Evolutionary conservation across 768 basidiomycete genomes (phyloP), one percentile per base, ranked within the genome.

Genomic region (Auricularia cornea): DNA sequence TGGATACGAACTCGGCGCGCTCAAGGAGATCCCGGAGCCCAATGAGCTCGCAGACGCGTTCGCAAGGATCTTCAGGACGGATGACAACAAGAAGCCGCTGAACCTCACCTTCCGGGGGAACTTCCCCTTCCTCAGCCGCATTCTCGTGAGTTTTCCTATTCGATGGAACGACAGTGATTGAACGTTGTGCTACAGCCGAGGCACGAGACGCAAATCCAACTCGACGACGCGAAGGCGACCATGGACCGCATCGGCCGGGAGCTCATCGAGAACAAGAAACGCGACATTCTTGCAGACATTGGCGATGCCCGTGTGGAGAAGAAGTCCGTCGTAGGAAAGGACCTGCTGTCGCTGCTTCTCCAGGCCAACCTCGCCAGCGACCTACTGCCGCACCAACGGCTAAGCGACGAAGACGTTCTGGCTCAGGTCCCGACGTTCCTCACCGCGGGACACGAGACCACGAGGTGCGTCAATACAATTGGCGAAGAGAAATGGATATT

Each of bases 351-450:
- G 30, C 52, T 72, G 18, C 66, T 74, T 14, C 54, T 75, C 38
- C 67, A 66, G 54, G 70, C 74, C 12, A 76, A 76, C 54, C 70
- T 76, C 64, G 72, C 71, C 3, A 60, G 64, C 10, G 74, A 75
- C 61, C 44, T 71, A 2, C 66, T 68, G 3, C 68, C 68, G 3
- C 64, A 57, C 14, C 67, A 68, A 63, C 66, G 66, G 35, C 66
- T 76, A 65, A 67, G 66, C 20, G 75, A 76, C 51, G 66, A 66
- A 29, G 74, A 76, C 28, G 69, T 76, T 35, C 52, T 73, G 16
- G 70, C 72, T 1, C 74, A 86, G 78, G 80, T 85, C 0, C 82
- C 83, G 0, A 86, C 85, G 0, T 84, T 86, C 71, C 67, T 86
- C 12, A 75, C 83, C 1, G 84, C 85, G 1, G 85, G 66, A 38